Percentiles rank a stretch among this genome's conserved stretches.
Conservation (phyloP, 805 yeast species). For the Zygotorulaspora sp. region DNA sequence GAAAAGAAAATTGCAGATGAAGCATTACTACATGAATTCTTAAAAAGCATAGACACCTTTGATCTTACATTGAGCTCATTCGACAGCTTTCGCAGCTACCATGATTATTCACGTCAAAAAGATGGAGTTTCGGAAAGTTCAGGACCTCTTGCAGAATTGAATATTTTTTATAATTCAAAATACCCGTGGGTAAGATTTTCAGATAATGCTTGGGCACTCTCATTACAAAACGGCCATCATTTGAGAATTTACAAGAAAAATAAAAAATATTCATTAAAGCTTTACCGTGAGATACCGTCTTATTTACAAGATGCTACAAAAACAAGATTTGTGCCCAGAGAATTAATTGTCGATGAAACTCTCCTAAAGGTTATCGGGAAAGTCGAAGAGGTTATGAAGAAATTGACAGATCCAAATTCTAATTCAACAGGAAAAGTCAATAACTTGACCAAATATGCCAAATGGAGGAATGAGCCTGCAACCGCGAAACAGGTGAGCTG, state of each 20-base stretch:
- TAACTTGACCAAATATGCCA: constrained; percentile 28
- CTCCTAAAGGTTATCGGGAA: constrained; percentile 19
- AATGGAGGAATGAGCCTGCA: constrained; percentile 34
- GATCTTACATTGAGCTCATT: constrained; percentile 38
- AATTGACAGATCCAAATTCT: constrained; percentile 9
- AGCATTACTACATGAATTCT: constrained; percentile 13
- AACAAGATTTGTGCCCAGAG: constrained; percentile 14
- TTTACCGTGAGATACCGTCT: constrained; percentile 20
- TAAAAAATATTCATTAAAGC: constrained; percentile 19
- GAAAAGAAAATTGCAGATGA: constrained; percentile 10
- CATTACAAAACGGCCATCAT: constrained; percentile 20
- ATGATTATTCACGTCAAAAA: constrained; percentile 8
- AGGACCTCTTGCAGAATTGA: constrained; percentile 16
- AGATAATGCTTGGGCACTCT: constrained; percentile 32
- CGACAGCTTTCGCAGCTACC: constrained; percentile 38
- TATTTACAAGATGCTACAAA: constrained; percentile 16
- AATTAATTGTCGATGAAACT: constrained; percentile 12
- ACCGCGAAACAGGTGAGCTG: constrained; percentile 27
- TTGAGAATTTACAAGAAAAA: constrained; percentile 28
- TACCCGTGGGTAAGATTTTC: constrained; percentile 38
- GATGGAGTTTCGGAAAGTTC: constrained; percentile 4
- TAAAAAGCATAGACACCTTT: constrained; percentile 20
- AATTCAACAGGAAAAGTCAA: constrained; percentile 4
- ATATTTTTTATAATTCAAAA: constrained; percentile 22
- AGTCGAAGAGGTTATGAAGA: constrained; percentile 25